These are phyloP conservation scores for Trametes punicea DNA, from an alignment of 768 basidiomycete genomes.

Conservation along the genomic window DNA sequence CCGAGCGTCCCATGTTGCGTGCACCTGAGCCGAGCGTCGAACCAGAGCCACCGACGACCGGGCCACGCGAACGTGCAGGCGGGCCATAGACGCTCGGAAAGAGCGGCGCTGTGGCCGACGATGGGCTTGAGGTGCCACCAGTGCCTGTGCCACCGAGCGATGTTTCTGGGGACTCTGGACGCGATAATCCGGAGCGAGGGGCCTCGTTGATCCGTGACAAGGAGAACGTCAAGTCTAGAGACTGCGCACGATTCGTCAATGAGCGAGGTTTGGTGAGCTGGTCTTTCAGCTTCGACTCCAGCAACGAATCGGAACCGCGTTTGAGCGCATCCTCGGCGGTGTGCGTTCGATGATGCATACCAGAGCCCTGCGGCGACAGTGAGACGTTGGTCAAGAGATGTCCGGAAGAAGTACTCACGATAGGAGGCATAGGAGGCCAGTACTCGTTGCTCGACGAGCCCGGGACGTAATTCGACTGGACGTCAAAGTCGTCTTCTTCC, in stretches of 20 bases:
- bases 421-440: conserved; percentile 74
- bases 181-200: conserved; percentile 50
- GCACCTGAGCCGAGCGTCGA: conserved; percentile 22
- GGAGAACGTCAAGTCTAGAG: conserved; percentile 82
- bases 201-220: conserved; percentile 79
- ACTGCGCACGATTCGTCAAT: conserved; percentile 83
- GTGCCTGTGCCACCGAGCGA: conserved; percentile 56
- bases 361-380: conserved; percentile 50
- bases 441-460: conserved; percentile 55
- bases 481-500: conserved; percentile 52
- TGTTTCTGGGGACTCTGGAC: conserved; percentile 78
- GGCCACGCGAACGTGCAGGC: conserved; percentile 25
- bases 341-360: conserved; percentile 63
- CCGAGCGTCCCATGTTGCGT: conserved; percentile 25
- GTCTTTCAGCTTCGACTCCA: conserved; percentile 82
- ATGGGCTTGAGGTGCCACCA: conserved; percentile 76
- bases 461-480: conserved; percentile 55
- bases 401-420: conserved; percentile 45
- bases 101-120: conserved; percentile 70
- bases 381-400: conserved; percentile 11
- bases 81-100: conserved; percentile 86
- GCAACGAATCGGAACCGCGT: conserved; percentile 78
- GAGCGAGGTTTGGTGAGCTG: conserved; percentile 74
- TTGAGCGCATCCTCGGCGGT: conserved; percentile 75
- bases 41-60: conserved; percentile 29